phyloP scores from a whole-genome alignment of 78 protist species.

The Mastigamoeba balamuthi region DNA sequence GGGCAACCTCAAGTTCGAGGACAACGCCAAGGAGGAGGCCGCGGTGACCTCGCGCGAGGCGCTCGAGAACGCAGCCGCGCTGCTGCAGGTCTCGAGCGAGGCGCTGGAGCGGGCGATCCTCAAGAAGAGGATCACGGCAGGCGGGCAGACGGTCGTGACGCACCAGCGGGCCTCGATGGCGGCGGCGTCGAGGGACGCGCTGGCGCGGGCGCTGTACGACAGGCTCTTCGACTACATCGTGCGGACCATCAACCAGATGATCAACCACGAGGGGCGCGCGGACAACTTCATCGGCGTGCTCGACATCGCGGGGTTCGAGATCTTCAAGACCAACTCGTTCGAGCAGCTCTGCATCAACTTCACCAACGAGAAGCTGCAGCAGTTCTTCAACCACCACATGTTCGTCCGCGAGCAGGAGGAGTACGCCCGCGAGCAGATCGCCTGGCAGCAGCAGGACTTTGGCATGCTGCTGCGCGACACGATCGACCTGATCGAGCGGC shows the following conservation, averaged over 20 bases:
- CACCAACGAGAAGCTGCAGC: conserved; percentile 96
- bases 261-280: conserved; percentile 24
- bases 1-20: conserved; percentile 66
- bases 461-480: conserved; percentile 78
- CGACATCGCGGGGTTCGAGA: conserved; percentile 88
- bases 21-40: conserved; percentile 29
- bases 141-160: conserved; percentile 67
- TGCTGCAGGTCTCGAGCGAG: no score
- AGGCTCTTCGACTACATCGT: conserved; percentile 86
- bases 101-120: conserved; percentile 16
- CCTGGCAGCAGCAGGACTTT: conserved; percentile 75
- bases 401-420: conserved; percentile 86
- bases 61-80: conserved; percentile 23
- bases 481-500: conserved; percentile 74
- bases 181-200: conserved; percentile 77
- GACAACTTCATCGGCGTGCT: conserved; percentile 81
- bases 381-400: conserved; percentile 92
- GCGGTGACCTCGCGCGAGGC: conserved; percentile 28
- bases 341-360: conserved; percentile 92
- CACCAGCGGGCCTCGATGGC: conserved; percentile 38
- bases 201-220: conserved; percentile 86
- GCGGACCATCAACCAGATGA: conserved; percentile 43
- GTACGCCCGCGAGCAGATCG: conserved; percentile 71
- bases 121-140: conserved; percentile 31
- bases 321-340: conserved; percentile 79